Percentiles rank a stretch among this genome's conserved stretches.
These are phyloP conservation scores for Coemansia sp. DNA, from an alignment of 192 early-diverging fungal species.

Conservation along the genomic window DNA sequence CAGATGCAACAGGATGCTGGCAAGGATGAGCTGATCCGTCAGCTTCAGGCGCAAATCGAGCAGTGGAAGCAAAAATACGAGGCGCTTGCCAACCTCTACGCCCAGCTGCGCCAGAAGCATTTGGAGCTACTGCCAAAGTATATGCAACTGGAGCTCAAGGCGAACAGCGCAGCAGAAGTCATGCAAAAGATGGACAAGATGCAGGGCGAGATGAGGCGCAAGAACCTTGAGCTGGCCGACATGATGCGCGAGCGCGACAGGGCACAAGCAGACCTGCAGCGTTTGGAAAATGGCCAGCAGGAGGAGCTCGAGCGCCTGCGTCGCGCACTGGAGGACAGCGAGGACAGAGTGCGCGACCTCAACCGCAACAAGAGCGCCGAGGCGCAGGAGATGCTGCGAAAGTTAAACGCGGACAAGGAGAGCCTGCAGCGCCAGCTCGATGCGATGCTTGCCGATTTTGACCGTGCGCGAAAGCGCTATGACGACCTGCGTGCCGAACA, in stretches of 20 bases:
- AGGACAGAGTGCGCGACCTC: constrained; percentile 72
- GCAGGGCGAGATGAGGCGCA: constrained; percentile 68
- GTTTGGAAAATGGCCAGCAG: constrained; percentile 73
- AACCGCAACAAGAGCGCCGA: constrained; percentile 79
- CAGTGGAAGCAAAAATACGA: constrained; percentile 99
- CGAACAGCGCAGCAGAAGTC: constrained; percentile 81
- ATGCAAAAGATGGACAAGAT: constrained; percentile 77
- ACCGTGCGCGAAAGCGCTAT: constrained; percentile 41
- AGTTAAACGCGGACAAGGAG: constrained; percentile 80
- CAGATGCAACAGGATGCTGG: constrained; percentile 70
- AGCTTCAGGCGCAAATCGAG: constrained; percentile 87
- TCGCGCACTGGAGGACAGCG: constrained; percentile 74
- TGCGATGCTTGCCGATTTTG: constrained; percentile 25
- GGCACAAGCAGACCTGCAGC: constrained; percentile 74
- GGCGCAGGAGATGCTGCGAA: constrained; percentile 71
- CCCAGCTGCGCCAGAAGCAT: constrained; percentile 93
- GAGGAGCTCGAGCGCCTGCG: constrained; percentile 80
- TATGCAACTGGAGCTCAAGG: constrained; percentile 78
- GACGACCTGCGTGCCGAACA: constrained; percentile 43
- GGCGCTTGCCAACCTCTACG: constrained; percentile 96
- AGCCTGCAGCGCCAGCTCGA: constrained; percentile 69
- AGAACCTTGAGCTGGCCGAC: constrained; percentile 77
- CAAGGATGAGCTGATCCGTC: constrained; percentile 82
- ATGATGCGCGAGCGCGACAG: constrained; percentile 91
- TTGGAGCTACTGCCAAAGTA: constrained; percentile 89